Base-by-base conservation (phyloP, 345 rosid genomes). In the Stellera chamaejasme region DNA sequence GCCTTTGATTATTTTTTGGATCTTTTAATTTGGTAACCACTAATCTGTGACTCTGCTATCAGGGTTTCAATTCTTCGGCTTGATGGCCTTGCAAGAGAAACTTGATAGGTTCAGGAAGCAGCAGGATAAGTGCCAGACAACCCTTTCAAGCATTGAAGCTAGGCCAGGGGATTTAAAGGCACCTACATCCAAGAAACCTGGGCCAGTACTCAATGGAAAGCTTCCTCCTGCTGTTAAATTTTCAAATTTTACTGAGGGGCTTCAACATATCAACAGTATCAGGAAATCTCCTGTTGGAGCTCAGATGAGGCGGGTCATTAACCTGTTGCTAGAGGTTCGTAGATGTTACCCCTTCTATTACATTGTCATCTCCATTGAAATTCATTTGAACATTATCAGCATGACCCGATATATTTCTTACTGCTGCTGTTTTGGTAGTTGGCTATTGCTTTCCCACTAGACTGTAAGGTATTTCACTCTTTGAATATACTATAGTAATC, bases 281-380 rank as follows among this genome's bases (percentile, higher is more conserved):
- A 77, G 97, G 19, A 88, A 86, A 74, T 69, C 74, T 13, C 90
- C 89, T 50, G 89, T 79, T 19, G 97, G 97, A 10, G 84, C 95
- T 63, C 97, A 88, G 77, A 86, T 92, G 56, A 92, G 88, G 75
- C 95, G 90, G 15, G 95, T 92, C 62, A 88, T 92, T 16, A 85
- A 84, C 63, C 10, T 52, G 2, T 45, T 61, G 10, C 36, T 28
- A 52, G 45, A 61, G 65, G 65, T 61, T 52, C 2, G 54, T 23
- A 50, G 36, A 43, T 61, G 11, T 14, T 6, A 3, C 55, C 36
- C 45, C 43, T 14, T n/a, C 15, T 8, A 8, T 32, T 32, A 5
- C 39, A 32, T 32, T 32, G 9, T 32, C 39, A 8, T 32, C 39
- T 32, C 9, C 39, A 32, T 32, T 8, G 9, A 32, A 32, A 8